phyloP scores from a whole-genome alignment of 106 monocot species.

The Dioscorea dumetorum region DNA sequence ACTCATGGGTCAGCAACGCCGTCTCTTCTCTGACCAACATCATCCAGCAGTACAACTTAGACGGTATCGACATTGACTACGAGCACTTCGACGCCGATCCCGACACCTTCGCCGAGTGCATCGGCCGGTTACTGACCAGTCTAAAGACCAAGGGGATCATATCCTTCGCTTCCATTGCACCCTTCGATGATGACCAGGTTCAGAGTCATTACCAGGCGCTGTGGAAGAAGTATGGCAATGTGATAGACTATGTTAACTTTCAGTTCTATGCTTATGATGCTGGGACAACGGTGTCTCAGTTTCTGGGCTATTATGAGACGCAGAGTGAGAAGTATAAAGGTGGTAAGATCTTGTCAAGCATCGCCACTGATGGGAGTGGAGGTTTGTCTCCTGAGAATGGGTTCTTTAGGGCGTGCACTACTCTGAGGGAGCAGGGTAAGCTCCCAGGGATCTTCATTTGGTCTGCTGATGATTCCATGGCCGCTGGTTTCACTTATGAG shows the following conservation, averaged over 20 bases:
- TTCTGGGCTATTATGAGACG: constrained; percentile 26
- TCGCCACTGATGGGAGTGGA: constrained; percentile 1
- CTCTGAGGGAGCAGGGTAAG: constrained; percentile 19
- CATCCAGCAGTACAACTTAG: neutral
- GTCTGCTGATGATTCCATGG: neutral
- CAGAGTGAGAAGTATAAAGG: constrained; percentile 32
- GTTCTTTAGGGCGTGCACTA: constrained; percentile 23
- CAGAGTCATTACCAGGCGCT: constrained; percentile 17
- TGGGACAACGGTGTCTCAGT: constrained; percentile 34
- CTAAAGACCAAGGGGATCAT: neutral
- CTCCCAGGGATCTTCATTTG: constrained; percentile 1
- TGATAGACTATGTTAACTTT: constrained; percentile 54
- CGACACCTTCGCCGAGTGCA: constrained; percentile 1
- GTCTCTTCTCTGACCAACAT: neutral
- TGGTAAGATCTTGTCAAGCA: constrained; percentile 24
- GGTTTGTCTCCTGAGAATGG: constrained; percentile 23
- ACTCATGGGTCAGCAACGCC: constrained; percentile 5
- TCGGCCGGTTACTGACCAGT: neutral
- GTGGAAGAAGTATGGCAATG: constrained; percentile 14
- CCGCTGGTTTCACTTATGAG: neutral
- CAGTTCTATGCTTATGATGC: constrained; percentile 45
- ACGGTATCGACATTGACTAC: constrained; percentile 5
- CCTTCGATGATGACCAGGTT: constrained; percentile 9
- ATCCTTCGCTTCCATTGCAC: constrained; percentile 17
- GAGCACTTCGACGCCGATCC: constrained; percentile 1